Base-by-base conservation (phyloP, 108 stramenopile species). In the Fistulifera pelliculosa region DNA sequence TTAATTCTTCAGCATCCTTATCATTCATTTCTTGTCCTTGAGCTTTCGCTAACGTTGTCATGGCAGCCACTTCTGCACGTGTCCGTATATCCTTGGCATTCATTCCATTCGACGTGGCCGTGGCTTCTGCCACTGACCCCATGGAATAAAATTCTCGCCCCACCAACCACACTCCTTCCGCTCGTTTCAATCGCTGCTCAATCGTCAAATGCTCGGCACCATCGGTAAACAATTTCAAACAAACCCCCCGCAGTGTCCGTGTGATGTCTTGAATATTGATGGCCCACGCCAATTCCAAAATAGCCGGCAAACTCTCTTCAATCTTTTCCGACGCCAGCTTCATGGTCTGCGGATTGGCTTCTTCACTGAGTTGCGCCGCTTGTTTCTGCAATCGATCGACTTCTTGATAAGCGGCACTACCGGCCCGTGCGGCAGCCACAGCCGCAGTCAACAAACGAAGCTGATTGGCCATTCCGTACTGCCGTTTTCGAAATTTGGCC, bases 11-110 rank as follows among this genome's bases (percentile, higher is more conserved):
- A 5, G 84, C 76, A 70, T 92, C 86, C 57, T 79, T 62, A 38
- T 78, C 74, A 23, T 66, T 63, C 13, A 93, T 80, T 61, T 93
- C 91, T 60, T 93, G 91, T 21, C 91, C 91, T 56, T 93, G 91
- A 14, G 87, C 87, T 63, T 89, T 93, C 1, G 91, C 87, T 68
- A 93, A 73, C 2, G 87, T 89, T 14, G 85, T 83, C 85, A 87
- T 87, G 16, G 87, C 79, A 15, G 91, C 91, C 39, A 89, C 87
- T 55, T 85, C 85, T 3, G 83, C 87, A 8, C 91, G 74, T 1
- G 84, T 66, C 48, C 83, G 83, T 40, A 93, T 87, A 38, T 84
- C 80, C 14, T 62, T 54, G 25, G 73, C 62, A 58, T 60, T 52
- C 31, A 21, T 19, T 22, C 22, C 41, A 35, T 35, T 35, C 15